Percentiles rank a stretch among this genome's conserved stretches.
Conservation (phyloP, 176 grass and related monocot species). For the Dactylis glomerata region DNA sequence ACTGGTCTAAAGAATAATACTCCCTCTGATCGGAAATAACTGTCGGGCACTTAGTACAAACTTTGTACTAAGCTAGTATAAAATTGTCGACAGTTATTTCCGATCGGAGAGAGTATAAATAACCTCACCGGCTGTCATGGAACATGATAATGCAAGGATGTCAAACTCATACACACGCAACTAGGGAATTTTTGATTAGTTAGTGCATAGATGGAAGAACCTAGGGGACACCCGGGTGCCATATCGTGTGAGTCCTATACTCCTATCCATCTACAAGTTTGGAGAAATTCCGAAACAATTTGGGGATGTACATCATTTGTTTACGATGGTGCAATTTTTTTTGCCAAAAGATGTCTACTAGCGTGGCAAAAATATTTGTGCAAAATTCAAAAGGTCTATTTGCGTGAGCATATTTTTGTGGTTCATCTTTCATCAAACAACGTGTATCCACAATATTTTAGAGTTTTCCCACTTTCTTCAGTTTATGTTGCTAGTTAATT, state of each 20-base stretch:
- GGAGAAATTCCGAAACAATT: neutral
- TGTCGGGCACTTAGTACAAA: too few relatives aligned
- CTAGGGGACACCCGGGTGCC: neutral
- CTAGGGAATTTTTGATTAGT: neutral
- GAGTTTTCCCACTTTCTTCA: too few relatives aligned
- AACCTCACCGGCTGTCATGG: neutral
- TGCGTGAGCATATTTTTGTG: too few relatives aligned
- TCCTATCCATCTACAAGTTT: neutral
- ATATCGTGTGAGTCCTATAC: neutral
- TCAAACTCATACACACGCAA: neutral
- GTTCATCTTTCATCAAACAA: too few relatives aligned
- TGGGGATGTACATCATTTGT: neutral
- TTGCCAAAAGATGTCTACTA: neutral
- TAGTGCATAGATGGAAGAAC: neutral
- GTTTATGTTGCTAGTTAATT: too few relatives aligned
- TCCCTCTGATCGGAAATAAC: too few relatives aligned
- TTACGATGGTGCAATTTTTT: neutral
- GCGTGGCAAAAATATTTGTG: neutral
- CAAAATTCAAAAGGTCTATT: neutral
- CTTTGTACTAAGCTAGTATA: too few relatives aligned
- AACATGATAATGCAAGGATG: neutral
- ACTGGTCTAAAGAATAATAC: too few relatives aligned
- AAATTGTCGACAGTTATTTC: too few relatives aligned
- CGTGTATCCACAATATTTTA: too few relatives aligned
- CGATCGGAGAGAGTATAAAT: too few relatives aligned